These are phyloP conservation scores for Tinospora cordifolia DNA, from an alignment of 164 flowering plant genomes.

Conservation along the genomic window DNA sequence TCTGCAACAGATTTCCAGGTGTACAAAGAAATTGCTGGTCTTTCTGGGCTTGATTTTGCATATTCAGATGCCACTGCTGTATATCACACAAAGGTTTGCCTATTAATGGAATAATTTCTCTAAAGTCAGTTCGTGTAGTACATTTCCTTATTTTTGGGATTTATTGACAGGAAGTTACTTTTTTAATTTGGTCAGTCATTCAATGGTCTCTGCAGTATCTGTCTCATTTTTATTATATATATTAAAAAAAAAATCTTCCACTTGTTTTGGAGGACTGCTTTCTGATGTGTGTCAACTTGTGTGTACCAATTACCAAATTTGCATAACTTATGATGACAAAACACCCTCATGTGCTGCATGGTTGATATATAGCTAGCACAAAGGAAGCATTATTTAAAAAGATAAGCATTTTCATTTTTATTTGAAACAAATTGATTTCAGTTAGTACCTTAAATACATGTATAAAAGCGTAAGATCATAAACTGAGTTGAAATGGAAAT, in stretches of 20 bases:
- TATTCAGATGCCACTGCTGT: conserved; percentile 62
- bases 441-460: neutral
- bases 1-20: conserved; percentile 85
- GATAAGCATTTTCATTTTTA: neutral
- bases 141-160: neutral
- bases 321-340: neutral
- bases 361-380: too few relatives aligned
- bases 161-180: neutral
- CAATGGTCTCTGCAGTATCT: neutral
- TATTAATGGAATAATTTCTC: neutral
- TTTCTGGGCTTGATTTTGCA: conserved; percentile 85
- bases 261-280: neutral
- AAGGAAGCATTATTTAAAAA: neutral
- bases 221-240: neutral
- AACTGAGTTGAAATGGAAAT: neutral
- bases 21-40: conserved; percentile 71
- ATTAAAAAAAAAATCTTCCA: neutral
- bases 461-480: neutral
- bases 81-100: conserved; percentile 76
- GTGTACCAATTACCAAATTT: too few relatives aligned
- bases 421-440: neutral
- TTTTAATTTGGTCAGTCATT: neutral
- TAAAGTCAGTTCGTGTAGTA: neutral
- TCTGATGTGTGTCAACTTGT: too few relatives aligned
- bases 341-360: too few relatives aligned